Evolutionary conservation across 1,284 basidiomycete species (phyloP), one percentile per base, ranked within the genome.

Genomic region (Afroboletus lepidellus): DNA sequence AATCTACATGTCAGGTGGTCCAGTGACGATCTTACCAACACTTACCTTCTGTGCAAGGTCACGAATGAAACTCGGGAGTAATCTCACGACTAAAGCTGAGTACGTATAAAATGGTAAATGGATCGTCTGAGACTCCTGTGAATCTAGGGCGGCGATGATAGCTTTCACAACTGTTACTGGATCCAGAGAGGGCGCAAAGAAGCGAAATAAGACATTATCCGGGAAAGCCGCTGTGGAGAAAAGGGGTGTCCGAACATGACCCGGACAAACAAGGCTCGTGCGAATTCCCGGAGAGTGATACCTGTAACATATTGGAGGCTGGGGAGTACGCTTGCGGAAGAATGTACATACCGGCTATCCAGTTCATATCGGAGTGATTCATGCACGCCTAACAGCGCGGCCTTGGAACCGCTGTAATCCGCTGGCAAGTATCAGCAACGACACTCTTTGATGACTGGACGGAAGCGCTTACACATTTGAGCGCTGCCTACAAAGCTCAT

Each of bases 351-450:
- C 83, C 79, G 72, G 46, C 85, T 82, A 63, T 94, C 87, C 16
- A 96, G 80, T 67, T 97, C 94, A 60, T 85, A 88, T 38, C 91
- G 81, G 48, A 97, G 76, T 8, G 87, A 86, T 58, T 92, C 87
- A 58, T 94, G 83, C 41, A 96, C 70, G 25, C 81, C 81, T 20
- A 89, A 75, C 20, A 89, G 64, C 9, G 92, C 93, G 9, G 92
- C 90, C 72, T 96, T 97, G 27, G 91, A 92, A 6, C 92, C 91
- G 66, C 79, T 80, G 66, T 96, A 97, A 69, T 95, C 94, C 63
- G 85, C 91, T 92, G 55, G 12, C 51, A 54, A 38, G n/a, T n/a
- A 20, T 62, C 38, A 55, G 41, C 25, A 53, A 56, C 16, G 20
- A 5, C 5, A 23, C 29, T 32, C 15, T n/a, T 32, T n/a, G 1